Evolutionary conservation across 2,329 filamentous ascomycete species (phyloP), one percentile per base, ranked within the genome.

Genomic region (Periconia digitata): DNA sequence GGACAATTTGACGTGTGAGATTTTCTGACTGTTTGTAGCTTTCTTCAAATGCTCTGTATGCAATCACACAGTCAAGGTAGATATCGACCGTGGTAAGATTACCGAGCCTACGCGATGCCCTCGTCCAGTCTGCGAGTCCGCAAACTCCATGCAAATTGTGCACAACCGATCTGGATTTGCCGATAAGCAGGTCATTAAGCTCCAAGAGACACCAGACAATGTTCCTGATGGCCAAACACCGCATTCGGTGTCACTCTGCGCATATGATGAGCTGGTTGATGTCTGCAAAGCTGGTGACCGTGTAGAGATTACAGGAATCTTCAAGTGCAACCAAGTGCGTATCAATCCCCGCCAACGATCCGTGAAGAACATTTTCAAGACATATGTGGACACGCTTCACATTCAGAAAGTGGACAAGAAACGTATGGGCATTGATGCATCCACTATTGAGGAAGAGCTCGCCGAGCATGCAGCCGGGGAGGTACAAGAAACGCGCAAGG

Each of bases 111-210:
- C 90, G 0, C 82, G 86, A 60, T 99, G 94, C 68, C 90, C 92
- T 18, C 87, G 94, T 46, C 79, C 83, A 20, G 83, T 88, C 46
- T 99, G 94, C 75, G 80, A 83, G 42, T 85, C 87, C 46, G 88
- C 86, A 68, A 97, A 99, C 74, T 96, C 92, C 1, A 97, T 99
- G 92, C 90, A 96, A 67, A 95, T 99, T 59, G 82, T 97, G 17
- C 94, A 99, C 77, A 99, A 99, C 72, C 86, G 94, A 51, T 97
- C 91, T 59, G 83, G 84, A 8, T 99, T 99, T 64, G 87, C 92
- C 46, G 94, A 99, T 71, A 99, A 99, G 77, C 94, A 99, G 70
- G 90, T 99, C 50, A 96, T 99, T 75, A 99, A 99, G 72, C 79
- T 99, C 35, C 94, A 99, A 73, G 94, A 99, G 73, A 99, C 94